Evolutionary conservation across 768 basidiomycete species (phyloP), one percentile per base, ranked within the genome.

Genomic region (Pleurotus pulmonarius): DNA sequence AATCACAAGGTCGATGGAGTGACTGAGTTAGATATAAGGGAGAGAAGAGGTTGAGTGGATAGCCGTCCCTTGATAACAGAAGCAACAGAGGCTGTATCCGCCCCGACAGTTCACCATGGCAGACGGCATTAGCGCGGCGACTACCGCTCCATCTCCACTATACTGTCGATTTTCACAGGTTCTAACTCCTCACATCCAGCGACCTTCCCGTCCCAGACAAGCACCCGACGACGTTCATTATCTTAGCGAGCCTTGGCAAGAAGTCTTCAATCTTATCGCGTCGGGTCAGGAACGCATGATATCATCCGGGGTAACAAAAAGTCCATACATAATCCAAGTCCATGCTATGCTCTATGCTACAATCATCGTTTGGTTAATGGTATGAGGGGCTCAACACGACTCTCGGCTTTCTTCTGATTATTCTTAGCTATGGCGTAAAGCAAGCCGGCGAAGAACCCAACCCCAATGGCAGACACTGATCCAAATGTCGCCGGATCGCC

Each of bases 371-470:
- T 79, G 56, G 80, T 67, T 59, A 90, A 68, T 16, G 92, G 91
- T 60, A 92, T 79, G 58, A 90, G 78, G 1, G 70, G 59, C 52
- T 82, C 76, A 22, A 71, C 72, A 59, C 81, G 79, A 63, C 73
- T 75, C 63, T 92, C 92, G 49, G 78, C 69, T 69, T 87, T 91
- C 65, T 89, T 90, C 74, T 95, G 94, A 66, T 92, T 92, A 69
- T 87, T 94, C 78, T 97, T 98, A 54, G 95, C 96, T 13, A 96
- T 78, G 11, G 95, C 92, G 69, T 98, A 98, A 58, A 97, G 75
- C 49, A 97, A 64, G 15, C 95, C 95, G 38, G 95, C 92, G 65
- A 95, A 81, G 73, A 98, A 98, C 2, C 97, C 97, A 45, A 91
- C 81, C 1, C 78, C 73, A 55, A 99, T 85, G 34, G 94, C 94